Percentiles rank a stretch among this genome's conserved stretches.
Evolutionary conservation across 306 rosid species (phyloP).

Genomic region (Citrullus colocynthis): DNA sequence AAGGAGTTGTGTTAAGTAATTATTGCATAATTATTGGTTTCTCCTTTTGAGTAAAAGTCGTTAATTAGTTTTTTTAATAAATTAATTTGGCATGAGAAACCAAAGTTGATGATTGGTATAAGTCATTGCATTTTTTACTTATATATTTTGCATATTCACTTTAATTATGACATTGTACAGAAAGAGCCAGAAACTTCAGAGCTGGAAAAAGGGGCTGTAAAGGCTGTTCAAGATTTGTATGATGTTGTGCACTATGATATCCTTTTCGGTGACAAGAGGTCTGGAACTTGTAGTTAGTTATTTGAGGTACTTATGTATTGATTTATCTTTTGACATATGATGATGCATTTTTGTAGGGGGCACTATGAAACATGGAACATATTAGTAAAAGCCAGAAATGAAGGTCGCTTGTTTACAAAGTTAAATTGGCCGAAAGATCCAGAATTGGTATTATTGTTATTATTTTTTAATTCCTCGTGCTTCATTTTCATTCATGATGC

Average conservation of each 20-base stretch:
- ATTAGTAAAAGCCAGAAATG: conserved; percentile 55
- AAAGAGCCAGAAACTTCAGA: conserved; percentile 50
- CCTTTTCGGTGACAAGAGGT: conserved; percentile 62
- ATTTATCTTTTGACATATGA: background rate
- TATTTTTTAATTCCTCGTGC: background rate
- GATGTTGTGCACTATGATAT: conserved; percentile 68
- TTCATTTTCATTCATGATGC: background rate
- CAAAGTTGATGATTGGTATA: background rate
- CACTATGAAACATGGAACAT: conserved; percentile 54
- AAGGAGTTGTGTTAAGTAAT: background rate
- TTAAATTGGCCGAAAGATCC: conserved; percentile 72
- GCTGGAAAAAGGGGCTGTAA: conserved; percentile 63
- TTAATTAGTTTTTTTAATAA: background rate
- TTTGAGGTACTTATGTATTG: background rate
- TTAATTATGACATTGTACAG: conserved; percentile 22
- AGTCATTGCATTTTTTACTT: background rate
- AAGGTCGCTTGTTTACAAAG: conserved; percentile 61
- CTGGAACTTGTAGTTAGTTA: conserved; percentile 9
- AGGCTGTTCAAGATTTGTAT: conserved; percentile 79
- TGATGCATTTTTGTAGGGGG: conserved; percentile 33
- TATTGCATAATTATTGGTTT: background rate
- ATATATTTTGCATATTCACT: background rate
- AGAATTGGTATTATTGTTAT: conserved; percentile 33
- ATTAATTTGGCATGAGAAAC: background rate
- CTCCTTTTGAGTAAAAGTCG: background rate